Conservation (phyloP, 2,329 filamentous ascomycete species). For the Didymella pinodella region DNA sequence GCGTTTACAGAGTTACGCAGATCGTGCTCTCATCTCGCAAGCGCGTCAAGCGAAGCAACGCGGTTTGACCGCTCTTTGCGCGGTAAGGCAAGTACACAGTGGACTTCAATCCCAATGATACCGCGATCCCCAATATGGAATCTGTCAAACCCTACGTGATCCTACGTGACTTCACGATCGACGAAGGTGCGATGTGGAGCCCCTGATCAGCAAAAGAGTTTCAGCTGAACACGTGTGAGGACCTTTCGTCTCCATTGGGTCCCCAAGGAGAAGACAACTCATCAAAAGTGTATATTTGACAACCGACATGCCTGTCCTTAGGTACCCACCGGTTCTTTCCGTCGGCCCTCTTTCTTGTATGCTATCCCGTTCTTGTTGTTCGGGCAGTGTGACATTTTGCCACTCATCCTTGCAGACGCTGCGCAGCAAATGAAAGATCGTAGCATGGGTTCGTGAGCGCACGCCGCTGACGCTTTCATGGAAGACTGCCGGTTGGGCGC, state of each 20-base stretch:
- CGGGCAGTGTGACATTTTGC: slow-evolving; percentile 4
- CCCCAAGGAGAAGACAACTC: not conserved
- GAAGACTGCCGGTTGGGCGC: slow-evolving; percentile 45
- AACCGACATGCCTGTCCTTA: not conserved
- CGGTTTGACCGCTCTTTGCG: slow-evolving; percentile 19
- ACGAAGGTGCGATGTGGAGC: not conserved
- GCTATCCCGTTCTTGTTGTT: slow-evolving; percentile 2
- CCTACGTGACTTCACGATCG: slow-evolving; percentile 13
- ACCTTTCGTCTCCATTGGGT: not conserved
- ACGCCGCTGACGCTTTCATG: slow-evolving; percentile 34
- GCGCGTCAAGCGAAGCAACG: slow-evolving; percentile 2
- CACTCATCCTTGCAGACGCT: not conserved
- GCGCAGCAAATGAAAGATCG: slow-evolving; percentile 11
- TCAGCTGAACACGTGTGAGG: slow-evolving; percentile 16
- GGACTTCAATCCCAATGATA: not conserved
- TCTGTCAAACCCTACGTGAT: not conserved
- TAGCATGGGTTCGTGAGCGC: slow-evolving; percentile 9
- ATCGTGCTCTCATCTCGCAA: slow-evolving; percentile 5
- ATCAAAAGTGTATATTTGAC: not conserved
- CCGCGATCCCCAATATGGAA: not conserved
- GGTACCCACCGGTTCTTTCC: slow-evolving; percentile 5
- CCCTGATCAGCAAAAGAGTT: slow-evolving; percentile 28
- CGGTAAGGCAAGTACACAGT: not conserved
- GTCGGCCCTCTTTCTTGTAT: not conserved
- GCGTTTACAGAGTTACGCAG: not conserved